Evolutionary conservation across 73 alveolate species (phyloP).

Genomic region (Diophrys appendiculata): DNA sequence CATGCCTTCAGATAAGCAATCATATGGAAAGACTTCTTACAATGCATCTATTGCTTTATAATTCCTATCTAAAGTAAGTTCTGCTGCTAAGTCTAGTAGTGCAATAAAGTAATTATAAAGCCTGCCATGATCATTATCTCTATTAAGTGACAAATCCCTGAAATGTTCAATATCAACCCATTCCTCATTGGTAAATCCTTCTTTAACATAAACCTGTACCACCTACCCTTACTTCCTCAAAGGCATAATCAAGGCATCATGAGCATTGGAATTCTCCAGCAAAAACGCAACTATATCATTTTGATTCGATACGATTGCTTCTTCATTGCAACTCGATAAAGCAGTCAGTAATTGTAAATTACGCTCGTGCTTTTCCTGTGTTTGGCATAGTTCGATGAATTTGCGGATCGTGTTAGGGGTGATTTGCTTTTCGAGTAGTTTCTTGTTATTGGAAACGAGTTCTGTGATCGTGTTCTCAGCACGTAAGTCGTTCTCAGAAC

Average conservation of each 20-base stretch:
- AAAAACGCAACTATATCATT: conserved; percentile 37
- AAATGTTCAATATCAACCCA: conserved; percentile 8
- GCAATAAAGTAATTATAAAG: conserved; percentile 54
- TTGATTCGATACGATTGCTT: conserved; percentile 48
- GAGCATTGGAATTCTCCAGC: neutral
- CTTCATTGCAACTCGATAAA: conserved; percentile 53
- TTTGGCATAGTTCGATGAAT: conserved; percentile 47
- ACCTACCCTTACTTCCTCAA: neutral
- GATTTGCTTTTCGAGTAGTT: conserved; percentile 49
- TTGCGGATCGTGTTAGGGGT: conserved; percentile 32
- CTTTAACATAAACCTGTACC: neutral
- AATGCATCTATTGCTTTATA: conserved; percentile 17
- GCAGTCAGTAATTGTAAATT: conserved; percentile 49
- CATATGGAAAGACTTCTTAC: conserved; percentile 5
- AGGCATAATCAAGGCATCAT: conserved; percentile 6
- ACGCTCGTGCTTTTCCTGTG: conserved; percentile 51
- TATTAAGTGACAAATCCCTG: conserved; percentile 1
- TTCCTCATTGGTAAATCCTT: neutral
- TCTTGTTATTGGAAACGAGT: conserved; percentile 51
- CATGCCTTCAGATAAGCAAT: conserved; percentile 16
- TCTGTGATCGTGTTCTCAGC: conserved; percentile 60
- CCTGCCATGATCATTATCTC: conserved; percentile 28
- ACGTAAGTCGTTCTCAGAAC: conserved; percentile 22
- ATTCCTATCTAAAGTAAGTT: conserved; percentile 57
- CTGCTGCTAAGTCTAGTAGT: conserved; percentile 56